Base-by-base conservation (phyloP, 2,329 filamentous ascomycete species). In the Diaporthe aspalathi region DNA sequence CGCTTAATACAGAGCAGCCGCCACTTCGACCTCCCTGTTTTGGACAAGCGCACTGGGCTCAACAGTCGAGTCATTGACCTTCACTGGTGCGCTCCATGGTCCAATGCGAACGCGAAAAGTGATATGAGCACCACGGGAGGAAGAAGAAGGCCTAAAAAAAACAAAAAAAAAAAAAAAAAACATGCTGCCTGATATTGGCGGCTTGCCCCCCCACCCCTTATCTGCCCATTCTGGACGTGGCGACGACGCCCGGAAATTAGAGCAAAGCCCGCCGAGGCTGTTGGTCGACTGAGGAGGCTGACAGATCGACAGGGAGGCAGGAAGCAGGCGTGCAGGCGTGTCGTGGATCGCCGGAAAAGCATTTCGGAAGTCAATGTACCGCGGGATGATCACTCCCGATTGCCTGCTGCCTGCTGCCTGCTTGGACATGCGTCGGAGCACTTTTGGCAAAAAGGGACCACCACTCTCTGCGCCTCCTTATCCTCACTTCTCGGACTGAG, bases 11-110 rank as follows among this genome's bases (percentile, higher is more conserved):
- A 43, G 27, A 14, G 27, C 60, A 49, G 43, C 43, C 60, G 60
- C 60, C 45, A 35, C 43, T 27, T 62, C 57, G 67, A 72, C 71
- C 71, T 72, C 71, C 71, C 71, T 40, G 22, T 70, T 50, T n/a
- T 16, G 47, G 70, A 17, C 52, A 72, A 50, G 67, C 9, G 29
- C 45, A 43, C 45, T 50, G 29, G 14, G 29, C 60, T 50, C 45
- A n/a, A 17, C 29, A 20, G n/a, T 65, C n/a, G 60, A 50, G 29
- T 50, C 60, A 63, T 63, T 50, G 60, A 65, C 60, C 24, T 49
- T 16, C 32, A 29, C 22, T 38, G 4, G 35, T 47, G 20, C n/a
- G 22, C 35, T 24, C 35, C 5, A 9, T n/a, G n/a, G 35, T 53
- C 20, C 24, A 35, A 56, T 43, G 35, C 50, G 38, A 14, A 45